A percentile compares a stretch with the other conserved stretches of the same genome.
Evolutionary conservation across 257 asterid species (phyloP).

Genomic region (Scutellaria barbata): DNA sequence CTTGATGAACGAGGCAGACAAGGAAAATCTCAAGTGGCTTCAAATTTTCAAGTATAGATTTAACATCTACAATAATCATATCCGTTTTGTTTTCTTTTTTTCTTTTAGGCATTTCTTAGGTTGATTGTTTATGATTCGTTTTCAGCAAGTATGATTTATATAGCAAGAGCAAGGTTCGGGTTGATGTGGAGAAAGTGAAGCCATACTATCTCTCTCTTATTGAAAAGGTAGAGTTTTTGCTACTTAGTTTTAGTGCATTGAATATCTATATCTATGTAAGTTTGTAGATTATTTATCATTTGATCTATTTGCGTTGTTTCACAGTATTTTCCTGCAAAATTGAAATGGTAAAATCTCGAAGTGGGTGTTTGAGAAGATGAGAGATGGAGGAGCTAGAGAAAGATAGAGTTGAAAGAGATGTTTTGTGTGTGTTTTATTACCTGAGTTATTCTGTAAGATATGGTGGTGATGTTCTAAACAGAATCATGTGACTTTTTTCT

Average conservation of each 20-base stretch:
- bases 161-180: conserved; percentile 76
- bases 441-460: background rate
- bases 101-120: no score
- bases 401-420: background rate
- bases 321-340: conserved; percentile 32
- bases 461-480: background rate
- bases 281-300: background rate
- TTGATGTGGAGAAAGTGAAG: conserved; percentile 72
- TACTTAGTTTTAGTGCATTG: background rate
- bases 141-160: conserved; percentile 82
- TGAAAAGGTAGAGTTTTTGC: conserved; percentile 50
- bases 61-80: background rate
- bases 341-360: conserved; percentile 32
- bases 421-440: background rate
- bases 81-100: no score
- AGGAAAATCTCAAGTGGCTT: conserved; percentile 73
- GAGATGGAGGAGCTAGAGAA: background rate
- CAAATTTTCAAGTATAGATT: conserved; percentile 60
- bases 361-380: background rate
- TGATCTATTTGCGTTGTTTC: background rate
- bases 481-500: no score
- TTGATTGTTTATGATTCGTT: background rate
- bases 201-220: conserved; percentile 82
- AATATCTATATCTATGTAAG: background rate
- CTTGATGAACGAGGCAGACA: conserved; percentile 74